These are phyloP conservation scores for Annona squamosa DNA, from an alignment of 164 flowering plant genomes.

Conservation along the genomic window DNA sequence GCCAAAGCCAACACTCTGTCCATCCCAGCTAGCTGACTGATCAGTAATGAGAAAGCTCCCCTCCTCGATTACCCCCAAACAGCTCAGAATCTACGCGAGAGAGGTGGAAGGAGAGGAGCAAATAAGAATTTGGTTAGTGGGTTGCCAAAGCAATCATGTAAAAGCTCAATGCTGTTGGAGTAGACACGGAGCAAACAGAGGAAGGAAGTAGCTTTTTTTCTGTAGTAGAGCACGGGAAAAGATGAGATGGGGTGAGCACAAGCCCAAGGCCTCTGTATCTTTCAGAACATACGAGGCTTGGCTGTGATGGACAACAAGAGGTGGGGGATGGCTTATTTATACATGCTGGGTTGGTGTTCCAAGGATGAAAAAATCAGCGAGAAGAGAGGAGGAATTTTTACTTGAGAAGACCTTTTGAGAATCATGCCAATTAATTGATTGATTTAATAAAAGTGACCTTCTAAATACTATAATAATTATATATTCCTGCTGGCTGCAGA, in stretches of 20 bases:
- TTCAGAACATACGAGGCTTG: background rate
- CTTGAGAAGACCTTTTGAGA: no score
- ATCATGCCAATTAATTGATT: no score
- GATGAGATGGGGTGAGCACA: background rate
- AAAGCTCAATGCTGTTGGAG: background rate
- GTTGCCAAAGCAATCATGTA: background rate
- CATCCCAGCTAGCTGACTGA: background rate
- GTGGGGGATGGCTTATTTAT: constrained; percentile 1
- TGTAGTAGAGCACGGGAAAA: background rate
- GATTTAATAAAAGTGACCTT: background rate
- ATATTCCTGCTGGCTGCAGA: background rate
- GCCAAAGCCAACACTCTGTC: constrained; percentile 5
- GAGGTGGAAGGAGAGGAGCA: background rate
- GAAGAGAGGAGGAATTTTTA: background rate
- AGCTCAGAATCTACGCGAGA: no score
- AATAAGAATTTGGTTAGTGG: background rate
- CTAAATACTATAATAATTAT: background rate
- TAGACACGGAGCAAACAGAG: background rate
- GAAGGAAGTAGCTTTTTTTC: background rate
- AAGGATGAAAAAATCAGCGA: background rate
- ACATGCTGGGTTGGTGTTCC: background rate
- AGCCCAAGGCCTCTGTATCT: background rate
- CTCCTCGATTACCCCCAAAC: background rate
- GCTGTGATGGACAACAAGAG: background rate
- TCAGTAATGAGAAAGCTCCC: background rate